A percentile compares a stretch with the other conserved stretches of the same genome.
Evolutionary conservation across 2,329 filamentous ascomycete genomes (phyloP).

Genomic region (Pyricularia grisea): DNA sequence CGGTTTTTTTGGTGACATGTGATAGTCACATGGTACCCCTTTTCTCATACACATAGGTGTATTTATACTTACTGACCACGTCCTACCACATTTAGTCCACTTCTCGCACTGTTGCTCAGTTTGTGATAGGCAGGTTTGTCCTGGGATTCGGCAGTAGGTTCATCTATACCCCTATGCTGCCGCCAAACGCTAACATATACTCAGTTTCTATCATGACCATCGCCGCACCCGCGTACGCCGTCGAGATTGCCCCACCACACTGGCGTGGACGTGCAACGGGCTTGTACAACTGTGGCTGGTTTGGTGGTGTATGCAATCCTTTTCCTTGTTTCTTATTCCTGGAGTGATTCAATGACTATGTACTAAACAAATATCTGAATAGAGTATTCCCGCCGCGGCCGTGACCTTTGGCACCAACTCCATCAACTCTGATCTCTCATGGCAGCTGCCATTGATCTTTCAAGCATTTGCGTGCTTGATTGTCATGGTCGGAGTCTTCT

Average conservation of each 20-base stretch:
- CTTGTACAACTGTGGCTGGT: slow-evolving; percentile 45
- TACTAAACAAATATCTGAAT: too few species aligned
- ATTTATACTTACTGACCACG: too few species aligned
- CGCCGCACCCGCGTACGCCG: slow-evolving; percentile 35
- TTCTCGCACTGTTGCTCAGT: slow-evolving; percentile 24
- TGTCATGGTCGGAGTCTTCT: slow-evolving; percentile 26
- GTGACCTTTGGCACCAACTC: slow-evolving; percentile 37
- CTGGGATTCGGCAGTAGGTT: slow-evolving; percentile 28
- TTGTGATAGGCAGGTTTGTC: slow-evolving; percentile 35
- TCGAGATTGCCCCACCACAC: slow-evolving; percentile 38
- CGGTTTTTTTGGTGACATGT: neutral
- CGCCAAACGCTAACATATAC: neutral
- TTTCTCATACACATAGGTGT: neutral
- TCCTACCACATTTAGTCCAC: slow-evolving; percentile 16
- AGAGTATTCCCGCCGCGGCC: slow-evolving; percentile 35
- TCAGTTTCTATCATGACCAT: slow-evolving; percentile 36
- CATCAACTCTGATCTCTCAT: slow-evolving; percentile 34
- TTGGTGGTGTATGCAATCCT: slow-evolving; percentile 19
- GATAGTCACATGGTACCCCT: slow-evolving; percentile 10
- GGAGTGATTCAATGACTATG: too few species aligned
- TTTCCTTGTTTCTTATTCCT: neutral
- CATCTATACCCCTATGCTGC: neutral
- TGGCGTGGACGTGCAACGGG: slow-evolving; percentile 38
- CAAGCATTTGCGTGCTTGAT: slow-evolving; percentile 34
- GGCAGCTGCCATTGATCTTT: slow-evolving; percentile 38